Conservation (phyloP, 176 grass and related monocot genomes). For the Carex parvula region DNA sequence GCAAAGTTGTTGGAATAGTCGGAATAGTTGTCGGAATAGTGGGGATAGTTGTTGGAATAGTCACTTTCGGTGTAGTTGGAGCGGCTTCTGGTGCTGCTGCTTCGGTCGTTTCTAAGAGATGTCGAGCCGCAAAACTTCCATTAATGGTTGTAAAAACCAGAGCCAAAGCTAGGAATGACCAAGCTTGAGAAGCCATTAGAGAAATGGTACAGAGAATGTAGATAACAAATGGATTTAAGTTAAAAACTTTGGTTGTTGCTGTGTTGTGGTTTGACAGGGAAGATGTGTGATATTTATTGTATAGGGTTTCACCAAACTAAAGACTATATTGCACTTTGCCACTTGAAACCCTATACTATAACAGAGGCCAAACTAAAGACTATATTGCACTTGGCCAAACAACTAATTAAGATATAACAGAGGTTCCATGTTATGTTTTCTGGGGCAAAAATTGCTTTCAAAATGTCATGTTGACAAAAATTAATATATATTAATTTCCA, state of each 20-base stretch:
- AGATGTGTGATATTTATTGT: constrained; percentile 25
- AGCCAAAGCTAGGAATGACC: constrained; percentile 39
- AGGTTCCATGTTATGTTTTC: neutral
- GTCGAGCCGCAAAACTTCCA: constrained; percentile 46
- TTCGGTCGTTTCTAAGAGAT: constrained; percentile 48
- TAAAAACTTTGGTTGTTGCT: neutral
- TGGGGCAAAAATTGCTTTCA: neutral
- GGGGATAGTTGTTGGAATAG: constrained; percentile 24
- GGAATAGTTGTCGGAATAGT: neutral
- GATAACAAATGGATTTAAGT: neutral
- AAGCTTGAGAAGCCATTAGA: constrained; percentile 41
- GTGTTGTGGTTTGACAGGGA: neutral
- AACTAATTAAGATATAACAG: neutral
- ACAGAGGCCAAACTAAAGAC: too few species aligned
- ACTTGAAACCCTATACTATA: too few species aligned
- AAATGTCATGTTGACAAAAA: too few species aligned
- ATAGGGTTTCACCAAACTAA: too few species aligned
- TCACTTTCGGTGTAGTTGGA: constrained; percentile 26
- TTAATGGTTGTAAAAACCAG: constrained; percentile 42
- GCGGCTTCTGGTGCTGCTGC: constrained; percentile 34
- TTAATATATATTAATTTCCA: too few species aligned
- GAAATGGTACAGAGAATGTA: neutral
- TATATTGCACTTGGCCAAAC: too few species aligned
- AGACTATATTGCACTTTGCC: too few species aligned
- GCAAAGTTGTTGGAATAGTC: constrained; percentile 25